Conservation (phyloP, 2,329 filamentous ascomycete species). For the Pseudocercospora ulei region DNA sequence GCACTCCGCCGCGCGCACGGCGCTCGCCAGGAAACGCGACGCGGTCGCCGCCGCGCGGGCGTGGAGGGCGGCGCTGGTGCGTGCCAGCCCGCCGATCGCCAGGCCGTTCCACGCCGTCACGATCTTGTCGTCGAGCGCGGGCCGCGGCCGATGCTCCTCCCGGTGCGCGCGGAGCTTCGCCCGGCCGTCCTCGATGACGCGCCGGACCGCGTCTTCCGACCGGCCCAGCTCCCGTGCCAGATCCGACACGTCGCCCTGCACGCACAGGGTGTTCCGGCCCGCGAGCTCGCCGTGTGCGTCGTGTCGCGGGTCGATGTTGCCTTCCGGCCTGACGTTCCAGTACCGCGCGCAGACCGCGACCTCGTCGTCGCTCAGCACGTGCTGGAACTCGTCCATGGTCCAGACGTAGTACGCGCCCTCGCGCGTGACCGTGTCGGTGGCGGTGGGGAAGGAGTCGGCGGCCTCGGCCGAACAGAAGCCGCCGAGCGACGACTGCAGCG, state of each 20-base stretch:
- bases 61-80: conserved; percentile 59
- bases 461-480: conserved; percentile 84
- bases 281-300: conserved; percentile 92
- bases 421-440: conserved; percentile 68
- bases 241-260: conserved; percentile 57
- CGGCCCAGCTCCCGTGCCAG: conserved; percentile 68
- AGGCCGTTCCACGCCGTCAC: conserved; percentile 82
- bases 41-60: conserved; percentile 45
- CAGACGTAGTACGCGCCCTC: conserved; percentile 94
- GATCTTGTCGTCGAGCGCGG: conserved; percentile 77
- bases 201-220: conserved; percentile 56
- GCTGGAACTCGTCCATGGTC: conserved; percentile 77
- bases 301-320: conserved; percentile 71
- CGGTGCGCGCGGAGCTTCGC: conserved; percentile 61
- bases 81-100: conserved; percentile 70
- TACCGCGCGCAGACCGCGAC: conserved; percentile 68
- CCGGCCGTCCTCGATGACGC: conserved; percentile 57
- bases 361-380: conserved; percentile 59
- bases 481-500: conserved; percentile 57
- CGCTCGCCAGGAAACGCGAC: conserved; percentile 51
- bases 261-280: conserved; percentile 77
- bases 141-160: conserved; percentile 62
- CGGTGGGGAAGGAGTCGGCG: conserved; percentile 68
- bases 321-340: conserved; percentile 73
- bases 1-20: conserved; percentile 60